A percentile compares a stretch with the other conserved stretches of the same genome.
These are phyloP conservation scores for Mesembryanthemum crystallinum DNA, from an alignment of 148 eudicot species.

Conservation along the genomic window DNA sequence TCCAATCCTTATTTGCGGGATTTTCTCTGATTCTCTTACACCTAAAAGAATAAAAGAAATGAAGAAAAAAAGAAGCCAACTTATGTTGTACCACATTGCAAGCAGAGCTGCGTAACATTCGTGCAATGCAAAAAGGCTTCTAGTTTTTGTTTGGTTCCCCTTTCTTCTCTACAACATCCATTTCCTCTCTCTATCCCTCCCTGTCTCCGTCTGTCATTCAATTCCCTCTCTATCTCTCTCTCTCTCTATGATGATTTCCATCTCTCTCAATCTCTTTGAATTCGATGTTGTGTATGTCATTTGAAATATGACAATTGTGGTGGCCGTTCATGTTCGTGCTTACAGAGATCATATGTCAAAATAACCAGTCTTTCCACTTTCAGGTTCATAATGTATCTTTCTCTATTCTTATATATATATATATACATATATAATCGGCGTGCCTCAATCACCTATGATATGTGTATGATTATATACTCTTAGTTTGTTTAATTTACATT, in stretches of 20 bases:
- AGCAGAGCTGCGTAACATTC: not conserved
- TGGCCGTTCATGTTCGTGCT: not conserved
- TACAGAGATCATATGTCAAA: not conserved
- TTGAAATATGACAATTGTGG: not conserved
- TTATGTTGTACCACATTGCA: not conserved
- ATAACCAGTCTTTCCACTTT: not conserved
- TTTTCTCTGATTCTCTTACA: not conserved
- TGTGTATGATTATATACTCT: too few species aligned
- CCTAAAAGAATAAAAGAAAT: constrained; percentile 1
- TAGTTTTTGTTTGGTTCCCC: constrained; percentile 3
- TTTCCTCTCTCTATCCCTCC: not conserved
- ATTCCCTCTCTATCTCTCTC: not conserved
- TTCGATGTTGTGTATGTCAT: not conserved
- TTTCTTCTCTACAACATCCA: not conserved
- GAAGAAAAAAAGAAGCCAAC: not conserved
- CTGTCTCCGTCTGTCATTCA: not conserved
- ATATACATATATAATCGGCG: too few species aligned
- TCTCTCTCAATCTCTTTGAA: not conserved
- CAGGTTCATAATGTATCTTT: not conserved
- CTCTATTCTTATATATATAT: not conserved
- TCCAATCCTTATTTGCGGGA: constrained; percentile 4
- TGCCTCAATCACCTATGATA: too few species aligned
- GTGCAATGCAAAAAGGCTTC: not conserved
- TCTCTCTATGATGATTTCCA: too few species aligned
- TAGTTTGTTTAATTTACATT: too few species aligned